Evolutionary conservation across 306 rosid species (phyloP).

Genomic region (Glycyrrhiza uralensis): DNA sequence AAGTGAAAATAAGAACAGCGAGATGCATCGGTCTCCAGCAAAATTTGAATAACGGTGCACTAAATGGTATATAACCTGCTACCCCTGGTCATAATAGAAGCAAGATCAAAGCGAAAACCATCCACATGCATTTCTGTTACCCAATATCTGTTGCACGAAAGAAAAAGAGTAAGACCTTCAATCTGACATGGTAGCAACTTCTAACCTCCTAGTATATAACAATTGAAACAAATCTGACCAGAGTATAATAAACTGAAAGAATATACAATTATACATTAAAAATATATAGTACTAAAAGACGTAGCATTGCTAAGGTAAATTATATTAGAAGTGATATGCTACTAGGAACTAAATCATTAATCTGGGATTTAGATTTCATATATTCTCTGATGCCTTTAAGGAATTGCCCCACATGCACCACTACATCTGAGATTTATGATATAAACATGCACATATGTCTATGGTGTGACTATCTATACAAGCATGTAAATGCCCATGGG

Average conservation of each 20-base stretch:
- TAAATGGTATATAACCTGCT: constrained; percentile 66
- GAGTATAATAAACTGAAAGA: neutral
- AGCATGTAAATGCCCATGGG: constrained; percentile 12
- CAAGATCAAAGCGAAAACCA: constrained; percentile 99
- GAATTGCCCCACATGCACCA: neutral
- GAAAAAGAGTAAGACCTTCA: constrained; percentile 27
- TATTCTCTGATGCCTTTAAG: neutral
- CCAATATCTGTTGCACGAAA: constrained; percentile 73
- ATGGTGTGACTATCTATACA: neutral
- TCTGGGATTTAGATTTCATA: neutral
- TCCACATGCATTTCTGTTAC: constrained; percentile 94
- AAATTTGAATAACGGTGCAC: constrained; percentile 10
- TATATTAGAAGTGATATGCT: neutral
- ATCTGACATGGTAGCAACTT: constrained; percentile 17
- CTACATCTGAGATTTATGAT: neutral
- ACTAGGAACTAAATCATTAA: neutral
- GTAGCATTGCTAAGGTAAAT: neutral
- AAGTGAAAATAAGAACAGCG: constrained; percentile 31
- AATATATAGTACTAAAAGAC: neutral
- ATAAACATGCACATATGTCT: neutral
- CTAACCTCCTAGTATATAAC: neutral
- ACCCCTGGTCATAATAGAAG: constrained; percentile 89
- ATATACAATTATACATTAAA: constrained; percentile 14
- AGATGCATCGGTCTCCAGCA: constrained; percentile 13
- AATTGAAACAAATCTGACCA: constrained; percentile 22